Conservation (phyloP, 106 monocot species). For the Dendrobium catenatum region DNA sequence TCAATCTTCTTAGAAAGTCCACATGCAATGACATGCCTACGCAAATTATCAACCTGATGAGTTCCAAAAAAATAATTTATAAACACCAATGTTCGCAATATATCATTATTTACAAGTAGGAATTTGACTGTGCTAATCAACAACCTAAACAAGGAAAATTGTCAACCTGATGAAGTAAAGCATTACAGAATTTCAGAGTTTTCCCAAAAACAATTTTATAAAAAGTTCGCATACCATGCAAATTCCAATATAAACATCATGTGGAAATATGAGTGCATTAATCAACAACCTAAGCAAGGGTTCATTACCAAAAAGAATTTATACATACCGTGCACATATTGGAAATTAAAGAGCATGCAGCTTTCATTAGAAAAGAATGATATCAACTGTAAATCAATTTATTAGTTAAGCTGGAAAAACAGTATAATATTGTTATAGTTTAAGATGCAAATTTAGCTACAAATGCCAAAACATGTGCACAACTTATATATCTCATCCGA, state of each 20-base stretch:
- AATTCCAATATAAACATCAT: too few species aligned
- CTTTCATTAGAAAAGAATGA: too few species aligned
- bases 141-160: neutral
- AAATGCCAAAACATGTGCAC: too few species aligned
- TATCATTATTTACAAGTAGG: neutral
- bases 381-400: too few species aligned
- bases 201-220: too few species aligned
- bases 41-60: constrained; percentile 72
- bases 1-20: constrained; percentile 74
- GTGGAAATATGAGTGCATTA: neutral
- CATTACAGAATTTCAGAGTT: too few species aligned
- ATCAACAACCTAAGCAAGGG: neutral
- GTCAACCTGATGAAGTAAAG: too few species aligned
- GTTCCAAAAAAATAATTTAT: neutral
- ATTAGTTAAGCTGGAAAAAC: too few species aligned
- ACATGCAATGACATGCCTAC: constrained; percentile 55
- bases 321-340: neutral
- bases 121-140: neutral
- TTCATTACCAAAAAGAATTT: neutral
- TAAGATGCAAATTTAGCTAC: too few species aligned
- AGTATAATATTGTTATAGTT: too few species aligned
- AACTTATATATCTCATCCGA: too few species aligned
- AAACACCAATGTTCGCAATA: neutral
- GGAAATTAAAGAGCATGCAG: neutral
- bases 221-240: too few species aligned